Percentiles rank a stretch among this genome's conserved stretches.
Evolutionary conservation across 306 rosid genomes (phyloP).

Genomic region (Quillaja saponaria): DNA sequence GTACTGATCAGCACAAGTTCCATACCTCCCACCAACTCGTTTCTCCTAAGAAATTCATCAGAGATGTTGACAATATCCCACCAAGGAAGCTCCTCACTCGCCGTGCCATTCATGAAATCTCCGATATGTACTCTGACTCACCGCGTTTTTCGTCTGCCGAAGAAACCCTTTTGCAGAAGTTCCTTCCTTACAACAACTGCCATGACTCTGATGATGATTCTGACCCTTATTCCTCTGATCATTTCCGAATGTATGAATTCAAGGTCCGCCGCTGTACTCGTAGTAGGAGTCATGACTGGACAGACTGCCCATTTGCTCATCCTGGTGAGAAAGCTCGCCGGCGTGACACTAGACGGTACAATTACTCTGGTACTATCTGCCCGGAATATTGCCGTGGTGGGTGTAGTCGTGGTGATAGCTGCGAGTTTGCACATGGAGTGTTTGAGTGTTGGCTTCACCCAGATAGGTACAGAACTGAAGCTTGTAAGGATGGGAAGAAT

Average conservation of each 20-base stretch:
- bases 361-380: slow-evolving; percentile 72
- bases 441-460: slow-evolving; percentile 97
- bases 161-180: slow-evolving; percentile 54
- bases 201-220: slow-evolving; percentile 39
- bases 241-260: slow-evolving; percentile 88
- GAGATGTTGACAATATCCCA: slow-evolving; percentile 57
- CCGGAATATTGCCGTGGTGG: slow-evolving; percentile 74
- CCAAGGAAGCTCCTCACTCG: slow-evolving; percentile 69
- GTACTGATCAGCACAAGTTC: slow-evolving; percentile 53
- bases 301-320: slow-evolving; percentile 88
- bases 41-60: slow-evolving; percentile 38
- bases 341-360: slow-evolving; percentile 67
- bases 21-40: slow-evolving; percentile 46
- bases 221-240: slow-evolving; percentile 75
- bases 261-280: slow-evolving; percentile 85
- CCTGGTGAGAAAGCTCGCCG: slow-evolving; percentile 92
- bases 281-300: slow-evolving; percentile 97
- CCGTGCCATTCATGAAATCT: slow-evolving; percentile 21
- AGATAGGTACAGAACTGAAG: slow-evolving; percentile 83
- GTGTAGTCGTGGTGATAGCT: slow-evolving; percentile 68
- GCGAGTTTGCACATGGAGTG: slow-evolving; percentile 86
- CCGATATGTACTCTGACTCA: slow-evolving; percentile 46
- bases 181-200: slow-evolving; percentile 54
- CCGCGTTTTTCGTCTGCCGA: slow-evolving; percentile 46
- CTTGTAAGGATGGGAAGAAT: slow-evolving; percentile 86